Conservation (phyloP, 2,329 filamentous ascomycete species). For the Nemania sp. region DNA sequence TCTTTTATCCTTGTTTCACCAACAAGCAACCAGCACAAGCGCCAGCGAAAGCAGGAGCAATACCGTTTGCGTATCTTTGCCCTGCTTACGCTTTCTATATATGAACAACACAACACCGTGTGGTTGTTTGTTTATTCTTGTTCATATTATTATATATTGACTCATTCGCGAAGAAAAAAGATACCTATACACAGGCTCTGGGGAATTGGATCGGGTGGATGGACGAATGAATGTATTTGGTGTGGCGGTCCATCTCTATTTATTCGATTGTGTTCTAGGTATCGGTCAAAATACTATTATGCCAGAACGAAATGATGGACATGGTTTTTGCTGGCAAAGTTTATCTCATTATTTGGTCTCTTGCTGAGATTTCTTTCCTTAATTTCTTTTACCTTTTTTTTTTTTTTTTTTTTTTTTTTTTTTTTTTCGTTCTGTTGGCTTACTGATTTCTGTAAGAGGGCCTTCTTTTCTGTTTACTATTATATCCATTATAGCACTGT, state of each 20-base stretch:
- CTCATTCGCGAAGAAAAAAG: neutral
- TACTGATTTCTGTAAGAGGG: neutral
- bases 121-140: constrained; percentile 12
- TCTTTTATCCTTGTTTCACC: neutral
- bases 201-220: neutral
- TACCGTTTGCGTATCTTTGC: neutral
- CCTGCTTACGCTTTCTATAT: neutral
- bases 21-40: constrained; percentile 5
- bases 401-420: neutral
- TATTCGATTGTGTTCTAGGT: neutral
- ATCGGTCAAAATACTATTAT: neutral
- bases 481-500: neutral
- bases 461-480: neutral
- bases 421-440: neutral
- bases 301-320: constrained; percentile 11
- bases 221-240: neutral
- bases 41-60: constrained; percentile 12
- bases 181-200: neutral
- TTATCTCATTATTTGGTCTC: neutral
- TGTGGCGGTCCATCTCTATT: neutral
- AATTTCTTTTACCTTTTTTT: neutral
- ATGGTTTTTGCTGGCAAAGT: neutral
- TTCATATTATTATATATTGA: neutral
- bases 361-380: neutral
- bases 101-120: neutral